Evolutionary conservation across 169 alveolate species (phyloP), one percentile per base, ranked within the genome.

Genomic region (Blepharisma undulans): DNA sequence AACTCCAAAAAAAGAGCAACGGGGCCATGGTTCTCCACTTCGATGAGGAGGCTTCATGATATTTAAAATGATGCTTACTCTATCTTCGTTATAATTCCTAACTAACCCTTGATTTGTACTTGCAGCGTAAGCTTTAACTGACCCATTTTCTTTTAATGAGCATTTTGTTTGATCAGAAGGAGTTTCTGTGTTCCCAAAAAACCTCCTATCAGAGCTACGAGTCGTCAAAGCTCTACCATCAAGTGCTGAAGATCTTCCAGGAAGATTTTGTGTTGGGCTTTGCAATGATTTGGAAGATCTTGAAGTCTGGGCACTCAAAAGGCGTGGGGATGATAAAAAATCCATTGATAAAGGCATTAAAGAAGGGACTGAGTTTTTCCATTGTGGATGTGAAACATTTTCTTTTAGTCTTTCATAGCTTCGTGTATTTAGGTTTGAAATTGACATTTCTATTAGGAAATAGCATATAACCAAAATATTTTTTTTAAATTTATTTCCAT

Each of bases 1-100:
- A 66, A 98, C 97, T 5, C 97, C 99, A 90, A 98, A 98, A 89
- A 95, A 97, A 5, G 96, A 96, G 76, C 96, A 95, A 34, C 90
- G 90, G 21, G 98, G 97, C 97, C 98, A 96, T 22, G 86, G 21
- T 33, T 93, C 92, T 61, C 60, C 76, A 22, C 48, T 72, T 84
- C 93, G 88, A 90, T 85, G 78, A 60, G 85, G 72, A n/a, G 96
- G 97, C 79, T 92, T 95, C 72, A 78, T 92, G 71, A 95, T 90
- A 89, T 94, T 95, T 29, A 93, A 86, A 48, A 93, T 92, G 19
- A 95, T 93, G 32, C 96, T 87, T 12, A 95, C 97, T 77, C 96
- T 86, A 84, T 95, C 97, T 79, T 95, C 97, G 88, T 95, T 95
- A 77, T 95, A 95, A 89, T 93, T 90, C 90, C 98, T 93, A 2